These are phyloP conservation scores for Lachnellula occidentalis DNA, from an alignment of 2,329 filamentous ascomycete species.

Conservation along the genomic window DNA sequence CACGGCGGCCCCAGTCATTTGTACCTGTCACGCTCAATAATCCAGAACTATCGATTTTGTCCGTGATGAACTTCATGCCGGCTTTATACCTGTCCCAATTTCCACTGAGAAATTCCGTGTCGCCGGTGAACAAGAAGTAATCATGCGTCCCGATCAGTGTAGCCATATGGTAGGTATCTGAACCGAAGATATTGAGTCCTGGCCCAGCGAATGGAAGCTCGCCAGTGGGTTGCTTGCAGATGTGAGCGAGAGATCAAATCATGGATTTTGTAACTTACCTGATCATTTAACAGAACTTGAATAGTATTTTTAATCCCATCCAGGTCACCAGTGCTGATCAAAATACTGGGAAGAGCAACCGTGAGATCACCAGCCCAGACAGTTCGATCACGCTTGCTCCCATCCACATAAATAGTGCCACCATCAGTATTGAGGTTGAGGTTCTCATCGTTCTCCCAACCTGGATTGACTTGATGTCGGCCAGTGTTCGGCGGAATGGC, in stretches of 20 bases:
- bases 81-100: conserved; percentile 45
- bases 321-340: conserved; percentile 50
- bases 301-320: conserved; percentile 45
- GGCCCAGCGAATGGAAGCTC: conserved; percentile 45
- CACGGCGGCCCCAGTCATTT: conserved; percentile 27
- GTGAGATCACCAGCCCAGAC: conserved; percentile 60
- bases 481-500: conserved; percentile 28
- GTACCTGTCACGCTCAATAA: conserved; percentile 24
- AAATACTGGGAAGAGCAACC: conserved; percentile 48
- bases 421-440: conserved; percentile 30
- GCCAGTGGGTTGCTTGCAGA: conserved; percentile 32
- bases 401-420: conserved; percentile 39
- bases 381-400: conserved; percentile 53
- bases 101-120: conserved; percentile 40
- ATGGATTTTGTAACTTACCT: conserved; percentile 4
- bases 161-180: conserved; percentile 54
- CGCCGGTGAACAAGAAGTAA: conserved; percentile 51
- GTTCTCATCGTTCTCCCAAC: conserved; percentile 39
- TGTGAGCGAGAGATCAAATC: neutral
- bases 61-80: conserved; percentile 41
- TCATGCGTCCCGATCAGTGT: conserved; percentile 54
- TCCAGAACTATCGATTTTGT: conserved; percentile 37
- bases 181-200: conserved; percentile 35
- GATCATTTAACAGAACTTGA: conserved; percentile 39
- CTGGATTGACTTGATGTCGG: conserved; percentile 24